Base-by-base conservation (phyloP, 805 yeast genomes). In the Clavispora santaluciae region DNA sequence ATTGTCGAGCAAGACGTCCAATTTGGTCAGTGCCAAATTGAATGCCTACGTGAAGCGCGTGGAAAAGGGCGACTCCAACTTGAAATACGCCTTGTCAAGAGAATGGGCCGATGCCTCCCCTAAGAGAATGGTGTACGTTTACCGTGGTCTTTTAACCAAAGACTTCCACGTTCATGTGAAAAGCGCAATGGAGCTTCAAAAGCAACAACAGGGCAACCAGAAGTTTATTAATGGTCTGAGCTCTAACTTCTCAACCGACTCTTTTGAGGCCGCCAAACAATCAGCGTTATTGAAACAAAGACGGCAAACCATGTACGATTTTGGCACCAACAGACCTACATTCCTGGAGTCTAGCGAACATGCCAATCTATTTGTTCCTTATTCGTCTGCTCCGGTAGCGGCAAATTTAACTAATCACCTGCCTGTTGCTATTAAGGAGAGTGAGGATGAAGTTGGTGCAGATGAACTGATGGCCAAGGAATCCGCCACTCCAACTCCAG, bases 51-150 rank as follows among this genome's bases (percentile, higher is more conserved):
- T 86, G 35, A 86, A 86, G 58, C 76, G 90, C 53, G 85, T 86
- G 22, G 95, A 86, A 57, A 85, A 85, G 56, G 93, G 93, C 49
- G 95, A 86, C 58, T 72, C 79, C 46, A 73, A 78, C 33, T 70
- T 86, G 53, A 75, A 75, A 42, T 86, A 86, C 60, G 87, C 91
- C 15, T 64, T 86, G 33, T 81, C 88, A 1, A 76, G 95, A 64
- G 93, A 86, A 60, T 86, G 95, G 95, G 91, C 95, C 3, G 91
- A 85, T 60, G 88, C 91, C 13, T 80, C 88, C 2, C 95, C 95
- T 38, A 82, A 86, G 55, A 73, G 95, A 68, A 86, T 86, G 95
- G 89, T 86, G 21, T 86, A 86, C 55, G 89, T 84, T 37, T 86
- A 86, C 60, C 78, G 93, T 54, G 95, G 95, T 28, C 64, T 83